These are phyloP conservation scores for Annulohypoxylon moriforme DNA, from an alignment of 495 filamentous ascomycete genomes.

Conservation along the genomic window DNA sequence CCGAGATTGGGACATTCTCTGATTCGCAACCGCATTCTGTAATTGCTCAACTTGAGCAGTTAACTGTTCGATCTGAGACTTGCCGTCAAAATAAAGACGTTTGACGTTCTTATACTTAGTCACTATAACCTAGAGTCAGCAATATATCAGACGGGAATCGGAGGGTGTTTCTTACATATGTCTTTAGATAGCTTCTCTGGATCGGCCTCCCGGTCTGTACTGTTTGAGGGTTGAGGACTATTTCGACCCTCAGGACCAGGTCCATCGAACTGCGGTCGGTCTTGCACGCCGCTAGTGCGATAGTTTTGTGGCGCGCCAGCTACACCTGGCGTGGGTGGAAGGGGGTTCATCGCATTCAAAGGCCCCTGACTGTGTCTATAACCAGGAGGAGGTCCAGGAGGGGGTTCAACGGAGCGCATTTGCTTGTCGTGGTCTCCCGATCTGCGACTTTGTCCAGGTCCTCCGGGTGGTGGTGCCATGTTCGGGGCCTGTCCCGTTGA, in stretches of 20 bases:
- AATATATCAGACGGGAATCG: neutral
- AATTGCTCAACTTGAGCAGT: slow-evolving; percentile 91
- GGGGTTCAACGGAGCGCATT: slow-evolving; percentile 56
- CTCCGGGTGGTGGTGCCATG: slow-evolving; percentile 65
- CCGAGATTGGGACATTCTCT: slow-evolving; percentile 91
- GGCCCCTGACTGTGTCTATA: slow-evolving; percentile 63
- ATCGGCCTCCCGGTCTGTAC: slow-evolving; percentile 64
- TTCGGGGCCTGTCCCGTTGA: slow-evolving; percentile 46
- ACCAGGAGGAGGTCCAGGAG: slow-evolving; percentile 59
- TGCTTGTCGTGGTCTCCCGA: slow-evolving; percentile 58
- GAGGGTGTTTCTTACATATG: slow-evolving; percentile 65
- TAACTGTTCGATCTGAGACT: slow-evolving; percentile 86
- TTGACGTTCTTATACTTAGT: slow-evolving; percentile 98
- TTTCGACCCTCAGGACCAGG: slow-evolving; percentile 62
- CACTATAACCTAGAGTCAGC: slow-evolving; percentile 62
- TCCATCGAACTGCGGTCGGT: slow-evolving; percentile 54
- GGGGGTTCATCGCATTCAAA: slow-evolving; percentile 52
- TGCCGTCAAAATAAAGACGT: slow-evolving; percentile 95
- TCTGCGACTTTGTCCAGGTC: slow-evolving; percentile 56
- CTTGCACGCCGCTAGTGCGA: slow-evolving; percentile 52
- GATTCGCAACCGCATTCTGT: slow-evolving; percentile 95
- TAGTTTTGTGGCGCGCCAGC: slow-evolving; percentile 50
- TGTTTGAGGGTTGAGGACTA: slow-evolving; percentile 68
- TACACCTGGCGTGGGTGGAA: slow-evolving; percentile 55
- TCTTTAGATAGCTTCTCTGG: slow-evolving; percentile 70